Percentiles rank a stretch among this genome's conserved stretches.
These are phyloP conservation scores for Boletus smithii DNA, from an alignment of 1,284 basidiomycete species.

Conservation along the genomic window DNA sequence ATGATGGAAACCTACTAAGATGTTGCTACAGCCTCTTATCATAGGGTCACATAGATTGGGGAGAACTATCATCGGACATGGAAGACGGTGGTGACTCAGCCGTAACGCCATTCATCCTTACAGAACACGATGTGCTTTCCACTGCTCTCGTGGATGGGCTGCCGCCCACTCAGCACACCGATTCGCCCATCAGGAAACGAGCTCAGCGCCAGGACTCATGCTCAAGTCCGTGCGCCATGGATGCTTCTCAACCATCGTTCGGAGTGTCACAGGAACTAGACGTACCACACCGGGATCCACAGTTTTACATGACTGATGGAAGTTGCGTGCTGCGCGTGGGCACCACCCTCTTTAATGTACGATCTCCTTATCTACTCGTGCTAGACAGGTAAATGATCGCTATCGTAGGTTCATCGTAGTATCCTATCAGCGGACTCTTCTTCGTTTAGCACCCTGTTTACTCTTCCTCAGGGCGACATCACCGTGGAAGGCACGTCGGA, in stretches of 20 bases:
- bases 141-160: not conserved
- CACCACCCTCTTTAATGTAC: conserved; percentile 63
- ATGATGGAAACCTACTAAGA: no score
- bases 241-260: conserved; percentile 1
- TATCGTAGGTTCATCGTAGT: conserved; percentile 57
- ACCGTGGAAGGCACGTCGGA: conserved; percentile 56
- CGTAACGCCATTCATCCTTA: conserved; percentile 26
- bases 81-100: conserved; percentile 3
- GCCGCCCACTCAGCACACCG: conserved; percentile 1
- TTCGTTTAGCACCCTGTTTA: conserved; percentile 60
- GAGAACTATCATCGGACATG: no score
- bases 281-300: conserved; percentile 31
- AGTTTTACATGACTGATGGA: conserved; percentile 54
- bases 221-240: conserved; percentile 1
- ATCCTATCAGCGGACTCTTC: conserved; percentile 61
- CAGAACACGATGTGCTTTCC: conserved; percentile 16
- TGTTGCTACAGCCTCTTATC: no score
- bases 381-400: not conserved
- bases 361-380: conserved; percentile 17
- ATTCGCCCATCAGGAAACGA: conserved; percentile 10
- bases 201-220: conserved; percentile 7
- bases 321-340: conserved; percentile 57
- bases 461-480: conserved; percentile 51
- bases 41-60: no score
- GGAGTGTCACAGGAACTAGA: conserved; percentile 12